Evolutionary conservation across 768 basidiomycete species (phyloP), one percentile per base, ranked within the genome.

Genomic region (Amanita rubescens): DNA sequence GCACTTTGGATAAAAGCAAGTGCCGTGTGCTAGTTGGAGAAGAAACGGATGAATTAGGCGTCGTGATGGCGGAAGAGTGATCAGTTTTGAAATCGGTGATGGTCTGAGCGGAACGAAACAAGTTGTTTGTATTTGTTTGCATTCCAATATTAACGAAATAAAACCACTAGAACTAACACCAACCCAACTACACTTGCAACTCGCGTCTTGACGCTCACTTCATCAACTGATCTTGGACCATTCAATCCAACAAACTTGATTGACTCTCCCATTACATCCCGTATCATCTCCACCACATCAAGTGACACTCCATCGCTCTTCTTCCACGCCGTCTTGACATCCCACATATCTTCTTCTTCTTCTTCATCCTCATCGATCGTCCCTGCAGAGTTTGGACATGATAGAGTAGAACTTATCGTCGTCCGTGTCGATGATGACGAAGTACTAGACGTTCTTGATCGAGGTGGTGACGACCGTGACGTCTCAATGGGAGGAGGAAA

Each of bases 61-160:
- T n/a, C n/a, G n/a, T n/a, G n/a, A n/a, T n/a, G n/a, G n/a, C n/a
- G n/a, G n/a, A n/a, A n/a, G n/a, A n/a, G n/a, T n/a, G n/a, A n/a
- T n/a, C n/a, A n/a, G n/a, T n/a, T n/a, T n/a, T n/a, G n/a, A n/a
- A n/a, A n/a, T n/a, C n/a, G n/a, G n/a, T n/a, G n/a, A n/a, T n/a
- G n/a, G n/a, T n/a, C n/a, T n/a, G n/a, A n/a, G n/a, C n/a, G n/a
- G n/a, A n/a, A n/a, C n/a, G n/a, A n/a, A n/a, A n/a, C n/a, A n/a
- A n/a, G n/a, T n/a, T n/a, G n/a, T n/a, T n/a, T n/a, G n/a, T n/a
- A n/a, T n/a, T n/a, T n/a, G n/a, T n/a, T n/a, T n/a, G n/a, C n/a
- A n/a, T n/a, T n/a, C n/a, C n/a, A n/a, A n/a, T n/a, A n/a, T 52
- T 41, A 52, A 27, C 41, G 38, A 9, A 52, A 34, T 19, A 52